Conservation (phyloP, 345 rosid species). For the Cardamine chenopodiifolia region DNA sequence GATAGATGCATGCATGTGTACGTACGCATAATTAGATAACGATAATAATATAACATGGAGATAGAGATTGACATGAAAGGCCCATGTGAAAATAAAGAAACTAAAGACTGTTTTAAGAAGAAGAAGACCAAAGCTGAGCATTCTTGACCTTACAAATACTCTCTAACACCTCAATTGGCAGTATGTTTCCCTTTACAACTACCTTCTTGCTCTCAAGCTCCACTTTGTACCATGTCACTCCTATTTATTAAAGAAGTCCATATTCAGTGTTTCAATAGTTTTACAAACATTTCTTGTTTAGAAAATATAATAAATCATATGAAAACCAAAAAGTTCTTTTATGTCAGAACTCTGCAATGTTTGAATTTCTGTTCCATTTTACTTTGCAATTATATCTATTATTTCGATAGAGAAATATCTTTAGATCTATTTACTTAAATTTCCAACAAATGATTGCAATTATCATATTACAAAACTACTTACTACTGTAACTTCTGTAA, state of each 20-base stretch:
- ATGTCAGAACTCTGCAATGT: constrained; percentile 21
- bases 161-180: constrained; percentile 70
- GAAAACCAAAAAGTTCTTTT: not conserved
- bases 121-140: constrained; percentile 75
- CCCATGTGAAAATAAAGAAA: constrained; percentile 29
- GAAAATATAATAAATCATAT: not conserved
- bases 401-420: not conserved
- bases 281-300: constrained; percentile 9
- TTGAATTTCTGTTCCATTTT: not conserved
- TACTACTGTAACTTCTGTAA: not conserved
- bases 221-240: constrained; percentile 87
- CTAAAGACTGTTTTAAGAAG: constrained; percentile 2
- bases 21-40: constrained; percentile 31
- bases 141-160: constrained; percentile 82
- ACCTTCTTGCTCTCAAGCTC: constrained; percentile 91
- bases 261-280: constrained; percentile 19
- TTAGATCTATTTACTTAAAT: not conserved
- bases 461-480: not conserved
- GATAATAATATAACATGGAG: constrained; percentile 28
- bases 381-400: not conserved
- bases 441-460: not conserved
- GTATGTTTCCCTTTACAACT: constrained; percentile 78
- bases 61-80: constrained; percentile 34
- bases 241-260: constrained; percentile 43
- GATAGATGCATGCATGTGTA: constrained; percentile 38